Base-by-base conservation (phyloP, 2,329 filamentous ascomycete genomes). In the Penicillium paneum region DNA sequence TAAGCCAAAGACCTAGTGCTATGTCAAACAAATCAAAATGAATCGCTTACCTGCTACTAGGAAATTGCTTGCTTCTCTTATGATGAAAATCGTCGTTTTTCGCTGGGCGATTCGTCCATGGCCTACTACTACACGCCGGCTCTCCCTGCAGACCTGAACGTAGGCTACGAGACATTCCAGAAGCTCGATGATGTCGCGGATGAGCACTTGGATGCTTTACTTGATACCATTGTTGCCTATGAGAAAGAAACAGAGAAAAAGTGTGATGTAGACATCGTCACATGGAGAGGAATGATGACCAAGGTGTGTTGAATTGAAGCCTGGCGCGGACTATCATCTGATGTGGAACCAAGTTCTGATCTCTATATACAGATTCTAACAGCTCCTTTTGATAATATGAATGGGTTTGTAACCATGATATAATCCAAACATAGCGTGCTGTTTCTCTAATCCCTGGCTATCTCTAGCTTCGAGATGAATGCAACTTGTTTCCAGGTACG, bases 211-310 rank as follows among this genome's bases (percentile, higher is more conserved):
- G 89, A 95, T 67, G 88, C 88, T 57, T 78, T 99, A 29, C 78
- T 99, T 21, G 86, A 84, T 56, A 87, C 91, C 1, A 84, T 99
- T 42, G 79, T 85, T 45, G 81, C 82, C 26, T 80, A 90, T 61
- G 94, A 97, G 74, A 79, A 86, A 70, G 79, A 85, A 61, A 83
- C 81, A 0, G 82, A 83, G 2, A 80, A 83, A 65, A 86, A 82
- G 67, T 85, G 87, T 31, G 86, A 91, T 57, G 87, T 88, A 2
- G 85, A 96, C 64, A 71, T 97, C 42, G 81, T 97, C 48, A 97
- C 93, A 1, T 99, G 93, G 93, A 81, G 94, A 66, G 94, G 94
- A 35, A 97, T 97, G 91, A 92, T 99, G 87, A 97, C 94, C 59
- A 99, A 97, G 81, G 91, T 92, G 69, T 49, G 73, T 49, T 21